Evolutionary conservation across 169 alveolate genomes (phyloP).

Genomic region (Eimeria maxima): DNA sequence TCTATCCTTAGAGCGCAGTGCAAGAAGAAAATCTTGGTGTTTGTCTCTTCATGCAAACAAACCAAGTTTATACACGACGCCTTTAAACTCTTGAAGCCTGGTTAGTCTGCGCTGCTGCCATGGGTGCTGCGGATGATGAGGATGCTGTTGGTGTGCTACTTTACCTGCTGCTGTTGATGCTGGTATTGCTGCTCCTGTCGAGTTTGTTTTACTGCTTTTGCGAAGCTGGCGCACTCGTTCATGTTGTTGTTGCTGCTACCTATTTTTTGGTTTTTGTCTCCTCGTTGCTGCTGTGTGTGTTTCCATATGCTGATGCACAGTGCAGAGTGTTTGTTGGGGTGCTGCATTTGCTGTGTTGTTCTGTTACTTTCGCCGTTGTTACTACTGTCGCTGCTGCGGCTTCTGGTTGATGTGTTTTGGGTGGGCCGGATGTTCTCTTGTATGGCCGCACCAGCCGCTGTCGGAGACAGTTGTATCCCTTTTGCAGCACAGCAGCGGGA

Average conservation of each 20-base stretch:
- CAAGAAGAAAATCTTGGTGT: conserved; percentile 93
- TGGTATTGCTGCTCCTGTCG: background rate
- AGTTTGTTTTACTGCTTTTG: background rate
- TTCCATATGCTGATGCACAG: too few relatives aligned
- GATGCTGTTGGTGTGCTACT: background rate
- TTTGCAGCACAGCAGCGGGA: background rate
- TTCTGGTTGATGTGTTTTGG: too few relatives aligned
- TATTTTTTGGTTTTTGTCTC: background rate
- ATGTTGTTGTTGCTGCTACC: background rate
- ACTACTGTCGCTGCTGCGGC: background rate
- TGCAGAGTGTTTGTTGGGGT: too few relatives aligned
- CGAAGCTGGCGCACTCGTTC: background rate
- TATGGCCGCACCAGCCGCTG: background rate
- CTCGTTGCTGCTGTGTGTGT: background rate
- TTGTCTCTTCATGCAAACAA: conserved; percentile 96
- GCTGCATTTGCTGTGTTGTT: too few relatives aligned
- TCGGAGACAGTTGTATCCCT: background rate
- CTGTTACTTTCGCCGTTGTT: too few relatives aligned
- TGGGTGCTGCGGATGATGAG: background rate
- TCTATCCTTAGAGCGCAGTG: conserved; percentile 95
- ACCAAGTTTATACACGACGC: conserved; percentile 98
- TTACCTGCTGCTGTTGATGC: background rate
- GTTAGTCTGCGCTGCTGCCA: conserved; percentile 82
- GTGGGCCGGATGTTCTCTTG: too few relatives aligned
- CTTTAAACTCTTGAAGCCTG: conserved; percentile 96